These are phyloP conservation scores for Paramecium octaurelia DNA, from an alignment of 73 alveolate genomes.

Conservation along the genomic window DNA sequence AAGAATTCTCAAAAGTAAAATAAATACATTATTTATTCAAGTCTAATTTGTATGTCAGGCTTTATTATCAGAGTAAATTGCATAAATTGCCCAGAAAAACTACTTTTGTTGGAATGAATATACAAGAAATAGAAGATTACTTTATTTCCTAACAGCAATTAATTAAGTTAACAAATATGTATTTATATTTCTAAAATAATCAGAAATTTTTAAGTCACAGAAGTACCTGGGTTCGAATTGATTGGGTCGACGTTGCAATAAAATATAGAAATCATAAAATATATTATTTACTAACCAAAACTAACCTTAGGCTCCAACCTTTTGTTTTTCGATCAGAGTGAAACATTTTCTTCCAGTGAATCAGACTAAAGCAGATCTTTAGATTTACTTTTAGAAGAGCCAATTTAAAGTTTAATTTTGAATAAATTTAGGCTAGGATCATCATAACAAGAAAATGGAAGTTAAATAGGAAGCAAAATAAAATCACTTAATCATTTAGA, in stretches of 20 bases:
- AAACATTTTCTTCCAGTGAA: background rate
- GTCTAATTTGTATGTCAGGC: constrained; percentile 23
- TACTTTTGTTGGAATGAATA: background rate
- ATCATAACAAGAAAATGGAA: background rate
- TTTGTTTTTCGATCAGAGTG: background rate
- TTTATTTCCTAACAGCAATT: background rate
- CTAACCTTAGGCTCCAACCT: background rate
- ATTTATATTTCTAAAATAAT: background rate
- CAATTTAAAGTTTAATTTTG: background rate
- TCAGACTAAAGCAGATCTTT: background rate
- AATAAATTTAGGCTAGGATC: constrained; percentile 33
- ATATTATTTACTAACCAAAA: background rate
- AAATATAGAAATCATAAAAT: background rate
- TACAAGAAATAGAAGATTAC: background rate
- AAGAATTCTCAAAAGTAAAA: background rate
- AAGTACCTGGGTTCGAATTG: background rate
- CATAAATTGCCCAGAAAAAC: constrained; percentile 7
- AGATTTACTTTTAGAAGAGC: constrained; percentile 6
- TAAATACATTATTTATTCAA: background rate
- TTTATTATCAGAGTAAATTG: background rate
- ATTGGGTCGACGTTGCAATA: background rate
- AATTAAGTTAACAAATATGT: background rate
- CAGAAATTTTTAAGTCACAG: background rate
- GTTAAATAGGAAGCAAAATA: background rate
- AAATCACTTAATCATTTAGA: background rate